A percentile compares a stretch with the other conserved stretches of the same genome.
These are phyloP conservation scores for Penicillium coffeae DNA, from an alignment of 495 filamentous ascomycete genomes.

Conservation along the genomic window DNA sequence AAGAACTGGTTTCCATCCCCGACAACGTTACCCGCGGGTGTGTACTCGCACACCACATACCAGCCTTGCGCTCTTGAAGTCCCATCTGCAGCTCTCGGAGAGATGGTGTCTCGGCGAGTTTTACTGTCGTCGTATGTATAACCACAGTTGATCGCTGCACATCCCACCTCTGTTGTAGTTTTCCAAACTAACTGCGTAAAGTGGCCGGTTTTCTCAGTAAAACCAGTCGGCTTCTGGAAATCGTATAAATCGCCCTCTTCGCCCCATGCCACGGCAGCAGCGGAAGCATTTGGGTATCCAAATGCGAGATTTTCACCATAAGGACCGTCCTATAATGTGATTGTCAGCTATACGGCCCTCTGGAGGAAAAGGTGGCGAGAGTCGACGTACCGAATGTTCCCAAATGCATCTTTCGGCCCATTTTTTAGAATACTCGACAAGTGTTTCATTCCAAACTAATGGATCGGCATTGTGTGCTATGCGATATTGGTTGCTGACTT, in stretches of 20 bases:
- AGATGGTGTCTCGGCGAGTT: slow-evolving; percentile 4
- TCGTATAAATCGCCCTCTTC: slow-evolving; percentile 59
- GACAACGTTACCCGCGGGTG: slow-evolving; percentile 66
- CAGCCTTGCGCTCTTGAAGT: slow-evolving; percentile 50
- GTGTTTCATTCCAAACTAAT: slow-evolving; percentile 63
- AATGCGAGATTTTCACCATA: slow-evolving; percentile 78
- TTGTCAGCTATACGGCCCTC: neutral
- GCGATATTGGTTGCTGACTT: slow-evolving; percentile 66
- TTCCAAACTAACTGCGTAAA: slow-evolving; percentile 86
- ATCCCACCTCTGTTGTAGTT: slow-evolving; percentile 64
- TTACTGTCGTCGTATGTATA: slow-evolving; percentile 14
- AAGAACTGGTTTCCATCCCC: slow-evolving; percentile 52
- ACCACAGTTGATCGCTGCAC: slow-evolving; percentile 58
- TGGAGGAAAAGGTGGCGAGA: too few species aligned
- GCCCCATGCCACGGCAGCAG: slow-evolving; percentile 65
- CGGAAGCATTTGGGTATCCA: slow-evolving; percentile 57
- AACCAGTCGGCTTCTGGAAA: slow-evolving; percentile 50
- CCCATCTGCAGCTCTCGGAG: slow-evolving; percentile 5
- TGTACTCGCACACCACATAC: slow-evolving; percentile 82
- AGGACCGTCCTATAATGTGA: slow-evolving; percentile 52
- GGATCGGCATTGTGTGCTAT: slow-evolving; percentile 55
- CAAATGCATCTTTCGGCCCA: slow-evolving; percentile 56
- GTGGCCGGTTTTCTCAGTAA: slow-evolving; percentile 67
- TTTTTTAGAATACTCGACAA: slow-evolving; percentile 51
- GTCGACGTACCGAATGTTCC: slow-evolving; percentile 59